Percentiles rank a stretch among this genome's conserved stretches.
These are phyloP conservation scores for Castanopsis chinensis DNA, from an alignment of 306 rosid genomes.

Conservation along the genomic window DNA sequence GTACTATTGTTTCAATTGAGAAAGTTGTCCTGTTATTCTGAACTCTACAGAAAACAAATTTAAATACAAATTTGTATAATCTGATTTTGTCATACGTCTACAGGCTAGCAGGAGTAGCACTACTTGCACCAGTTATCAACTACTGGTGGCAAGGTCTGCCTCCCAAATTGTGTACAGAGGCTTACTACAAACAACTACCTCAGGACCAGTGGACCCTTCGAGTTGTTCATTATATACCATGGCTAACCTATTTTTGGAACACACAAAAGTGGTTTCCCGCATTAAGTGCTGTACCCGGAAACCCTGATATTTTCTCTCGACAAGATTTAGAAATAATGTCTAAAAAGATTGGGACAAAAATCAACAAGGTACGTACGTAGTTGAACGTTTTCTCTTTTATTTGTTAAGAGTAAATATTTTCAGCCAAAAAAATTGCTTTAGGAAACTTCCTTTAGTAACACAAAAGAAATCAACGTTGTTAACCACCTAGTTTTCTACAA, in stretches of 20 bases:
- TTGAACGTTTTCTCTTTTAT: background rate
- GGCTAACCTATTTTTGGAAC: conserved; percentile 57
- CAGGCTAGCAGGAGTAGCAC: conserved; percentile 54
- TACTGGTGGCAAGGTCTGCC: conserved; percentile 62
- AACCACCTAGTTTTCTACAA: too few relatives aligned
- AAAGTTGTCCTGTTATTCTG: background rate
- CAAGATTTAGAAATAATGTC: conserved; percentile 35
- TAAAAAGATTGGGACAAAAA: background rate
- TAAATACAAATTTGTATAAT: background rate
- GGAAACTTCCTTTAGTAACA: too few relatives aligned
- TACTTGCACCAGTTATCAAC: conserved; percentile 46
- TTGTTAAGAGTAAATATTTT: background rate
- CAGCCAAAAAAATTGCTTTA: background rate
- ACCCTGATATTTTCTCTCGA: conserved; percentile 27
- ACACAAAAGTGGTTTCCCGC: conserved; percentile 54
- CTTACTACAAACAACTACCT: conserved; percentile 30
- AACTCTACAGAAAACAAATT: background rate
- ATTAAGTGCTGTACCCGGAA: conserved; percentile 25
- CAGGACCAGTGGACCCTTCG: conserved; percentile 52
- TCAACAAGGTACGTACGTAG: conserved; percentile 23
- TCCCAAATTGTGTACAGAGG: conserved; percentile 29
- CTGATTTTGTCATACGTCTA: background rate
- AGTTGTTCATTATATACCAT: conserved; percentile 46
- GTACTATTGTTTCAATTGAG: background rate
- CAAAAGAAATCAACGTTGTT: too few relatives aligned